phyloP scores from a whole-genome alignment of 805 yeast species.

The Pichia heedii region DNA sequence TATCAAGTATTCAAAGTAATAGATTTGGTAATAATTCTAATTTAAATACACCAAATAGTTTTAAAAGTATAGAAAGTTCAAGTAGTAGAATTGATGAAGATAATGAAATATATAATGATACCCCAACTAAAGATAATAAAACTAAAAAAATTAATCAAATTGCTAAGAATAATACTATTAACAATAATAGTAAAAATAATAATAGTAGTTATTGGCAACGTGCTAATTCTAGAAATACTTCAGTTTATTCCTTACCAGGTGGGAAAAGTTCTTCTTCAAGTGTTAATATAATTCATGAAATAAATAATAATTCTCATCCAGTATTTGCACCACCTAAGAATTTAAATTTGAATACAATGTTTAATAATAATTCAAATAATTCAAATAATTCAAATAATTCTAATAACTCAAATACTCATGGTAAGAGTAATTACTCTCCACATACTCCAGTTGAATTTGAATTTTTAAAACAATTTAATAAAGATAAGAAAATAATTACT shows the following conservation, averaged over 20 bases:
- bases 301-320: constrained; percentile 9
- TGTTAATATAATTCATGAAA: neutral
- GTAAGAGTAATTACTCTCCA: too few relatives aligned
- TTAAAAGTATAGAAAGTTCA: constrained; percentile 2
- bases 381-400: constrained; percentile 1
- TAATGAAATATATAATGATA: too few relatives aligned
- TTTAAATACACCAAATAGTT: constrained; percentile 6
- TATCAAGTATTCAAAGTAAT: constrained; percentile 3
- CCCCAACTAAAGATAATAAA: constrained; percentile 2
- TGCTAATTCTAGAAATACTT: constrained; percentile 14
- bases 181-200: constrained; percentile 6
- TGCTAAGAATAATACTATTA: neutral
- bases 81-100: constrained; percentile 1
- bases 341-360: neutral
- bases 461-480: neutral
- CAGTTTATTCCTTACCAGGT: constrained; percentile 6
- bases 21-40: neutral
- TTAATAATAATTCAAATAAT: neutral
- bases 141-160: neutral
- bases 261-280: neutral
- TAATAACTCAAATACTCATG: too few relatives aligned
- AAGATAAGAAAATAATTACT: neutral
- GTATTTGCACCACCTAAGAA: constrained; percentile 12
- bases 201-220: constrained; percentile 17
- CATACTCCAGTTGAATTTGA: constrained; percentile 13